Conservation (phyloP, 441 rosid genomes). For the Gossypium gossypioides region DNA sequence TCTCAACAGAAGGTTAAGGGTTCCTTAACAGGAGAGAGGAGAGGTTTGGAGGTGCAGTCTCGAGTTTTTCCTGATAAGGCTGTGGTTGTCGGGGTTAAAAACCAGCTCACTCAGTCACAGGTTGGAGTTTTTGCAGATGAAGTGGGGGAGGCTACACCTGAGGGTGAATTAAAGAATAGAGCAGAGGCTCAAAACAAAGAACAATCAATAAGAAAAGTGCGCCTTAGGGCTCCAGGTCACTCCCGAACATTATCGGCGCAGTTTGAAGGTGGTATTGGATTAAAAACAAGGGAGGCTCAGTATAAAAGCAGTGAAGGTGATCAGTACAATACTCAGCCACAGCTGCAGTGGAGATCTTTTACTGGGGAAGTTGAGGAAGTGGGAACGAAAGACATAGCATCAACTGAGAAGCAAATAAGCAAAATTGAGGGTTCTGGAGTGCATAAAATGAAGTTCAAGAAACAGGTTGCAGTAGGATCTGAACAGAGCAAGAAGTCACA, state of each 20-base stretch:
- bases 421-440: slow-evolving; percentile 39
- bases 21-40: slow-evolving; percentile 27
- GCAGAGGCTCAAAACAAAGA: slow-evolving; percentile 29
- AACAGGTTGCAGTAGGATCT: slow-evolving; percentile 35
- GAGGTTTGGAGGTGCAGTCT: slow-evolving; percentile 23
- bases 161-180: slow-evolving; percentile 26
- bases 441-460: slow-evolving; percentile 45
- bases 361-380: slow-evolving; percentile 36
- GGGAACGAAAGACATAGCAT: slow-evolving; percentile 29
- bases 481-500: slow-evolving; percentile 51
- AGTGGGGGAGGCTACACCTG: slow-evolving; percentile 24
- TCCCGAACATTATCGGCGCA: slow-evolving; percentile 46
- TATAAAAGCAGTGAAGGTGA: slow-evolving; percentile 30
- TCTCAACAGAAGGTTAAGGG: slow-evolving; percentile 32
- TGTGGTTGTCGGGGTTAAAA: slow-evolving; percentile 24
- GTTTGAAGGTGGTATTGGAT: slow-evolving; percentile 44
- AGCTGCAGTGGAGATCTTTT: slow-evolving; percentile 23
- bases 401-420: slow-evolving; percentile 29
- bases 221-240: slow-evolving; percentile 42
- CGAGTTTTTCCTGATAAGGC: slow-evolving; percentile 21
- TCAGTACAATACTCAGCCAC: slow-evolving; percentile 26
- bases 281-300: slow-evolving; percentile 29
- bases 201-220: slow-evolving; percentile 22
- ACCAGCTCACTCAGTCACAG: slow-evolving; percentile 25
- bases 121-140: slow-evolving; percentile 22